A percentile compares a stretch with the other conserved stretches of the same genome.
Conservation (phyloP, 2,329 filamentous ascomycete genomes). For the Cladosporium oxysporum region DNA sequence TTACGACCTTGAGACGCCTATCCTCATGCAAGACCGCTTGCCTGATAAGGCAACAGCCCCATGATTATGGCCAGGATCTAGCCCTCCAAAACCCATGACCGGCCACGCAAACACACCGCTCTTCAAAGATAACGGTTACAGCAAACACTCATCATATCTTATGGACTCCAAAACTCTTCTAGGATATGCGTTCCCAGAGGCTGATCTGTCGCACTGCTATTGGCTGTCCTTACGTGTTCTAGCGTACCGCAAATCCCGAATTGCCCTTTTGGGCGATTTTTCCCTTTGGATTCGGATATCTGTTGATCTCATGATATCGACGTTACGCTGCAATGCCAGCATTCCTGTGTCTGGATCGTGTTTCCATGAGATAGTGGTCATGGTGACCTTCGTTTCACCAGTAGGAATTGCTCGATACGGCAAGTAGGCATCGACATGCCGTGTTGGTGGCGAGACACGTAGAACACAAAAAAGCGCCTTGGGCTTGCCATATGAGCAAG, state of each 20-base stretch:
- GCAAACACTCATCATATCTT: conserved; percentile 4
- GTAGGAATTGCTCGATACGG: conserved; percentile 11
- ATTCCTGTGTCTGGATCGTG: conserved; percentile 18
- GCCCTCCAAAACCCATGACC: neutral
- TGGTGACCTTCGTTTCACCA: neutral
- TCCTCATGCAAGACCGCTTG: neutral
- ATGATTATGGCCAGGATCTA: too few species aligned
- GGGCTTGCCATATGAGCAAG: neutral
- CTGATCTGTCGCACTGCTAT: conserved; percentile 11
- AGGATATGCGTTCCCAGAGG: conserved; percentile 17
- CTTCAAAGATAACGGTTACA: conserved; percentile 6
- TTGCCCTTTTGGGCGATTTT: conserved; percentile 17
- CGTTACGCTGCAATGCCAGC: conserved; percentile 1
- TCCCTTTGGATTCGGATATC: conserved; percentile 16
- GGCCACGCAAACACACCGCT: neutral
- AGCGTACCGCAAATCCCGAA: conserved; percentile 11
- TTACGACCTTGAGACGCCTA: neutral
- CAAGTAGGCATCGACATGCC: neutral
- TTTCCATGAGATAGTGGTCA: conserved; percentile 10
- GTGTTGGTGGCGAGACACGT: conserved; percentile 8
- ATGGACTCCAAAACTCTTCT: conserved; percentile 19
- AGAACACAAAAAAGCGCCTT: conserved; percentile 15
- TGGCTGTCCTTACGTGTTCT: conserved; percentile 11
- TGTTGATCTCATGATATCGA: conserved; percentile 17
- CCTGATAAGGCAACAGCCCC: neutral